Base-by-base conservation (phyloP, 2,329 filamentous ascomycete genomes). In the Paraconiothyrium sp. region DNA sequence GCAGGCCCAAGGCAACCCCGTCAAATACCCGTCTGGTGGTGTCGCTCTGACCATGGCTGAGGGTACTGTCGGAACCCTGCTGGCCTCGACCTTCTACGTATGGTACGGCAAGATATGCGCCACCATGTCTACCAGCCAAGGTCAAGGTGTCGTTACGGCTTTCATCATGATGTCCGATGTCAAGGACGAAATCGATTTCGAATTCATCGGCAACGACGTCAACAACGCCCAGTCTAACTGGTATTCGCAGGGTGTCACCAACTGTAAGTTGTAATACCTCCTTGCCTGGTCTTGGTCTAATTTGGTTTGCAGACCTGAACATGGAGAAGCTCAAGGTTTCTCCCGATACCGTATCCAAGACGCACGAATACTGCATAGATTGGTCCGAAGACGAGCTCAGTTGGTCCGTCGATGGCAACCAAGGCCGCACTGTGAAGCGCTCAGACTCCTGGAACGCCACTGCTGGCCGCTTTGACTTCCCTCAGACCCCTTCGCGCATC, bases 131-230 rank as follows among this genome's bases (percentile, higher is more conserved):
- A 94, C 93, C 0, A 91, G 90, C 67, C 89, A 92, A 73, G 94
- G 93, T 60, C 82, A 84, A 49, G 95, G 95, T 84, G 95, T 99
- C 24, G 91, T 99, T n/a, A 96, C 93, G 1, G 94, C 93, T 34
- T 99, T 99, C 77, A 99, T 99, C 78, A 84, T 98, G 75, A 88
- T 97, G 79, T 94, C 92, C 39, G 94, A 98, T 74, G 91, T 96
- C 74, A 97, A 97, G 85, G 95, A 99, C 75, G 95, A 99, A 81
- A 97, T 99, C 73, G 95, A 99, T 82, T 98, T 93, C 77, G 95
- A 99, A 79, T 98, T 91, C 78, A 87, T 99, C 58, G 95, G 95
- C 67, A 86, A 86, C 48, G 92, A 97, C 74, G 84, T 97, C 64
- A 75, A 84, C 50, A 87, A 85, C 65, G 92, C 91, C 20, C 94